Evolutionary conservation across 2,329 filamentous ascomycete species (phyloP).

Genomic region (Sclerotinia minor): DNA sequence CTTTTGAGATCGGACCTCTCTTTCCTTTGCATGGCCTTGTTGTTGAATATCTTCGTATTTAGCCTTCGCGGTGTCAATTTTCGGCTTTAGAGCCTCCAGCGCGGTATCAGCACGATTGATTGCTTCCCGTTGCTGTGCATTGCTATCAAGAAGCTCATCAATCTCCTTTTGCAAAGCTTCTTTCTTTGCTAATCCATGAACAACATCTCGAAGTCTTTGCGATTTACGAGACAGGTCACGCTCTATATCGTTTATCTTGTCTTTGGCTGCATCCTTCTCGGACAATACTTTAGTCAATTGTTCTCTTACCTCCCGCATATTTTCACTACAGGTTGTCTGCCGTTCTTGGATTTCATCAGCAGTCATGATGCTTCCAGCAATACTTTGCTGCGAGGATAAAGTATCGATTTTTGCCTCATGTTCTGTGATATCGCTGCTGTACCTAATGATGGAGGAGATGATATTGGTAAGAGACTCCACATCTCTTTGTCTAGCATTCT

Average conservation of each 20-base stretch:
- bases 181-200: conserved; percentile 80
- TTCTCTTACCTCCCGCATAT: conserved; percentile 63
- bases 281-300: conserved; percentile 63
- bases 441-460: conserved; percentile 72
- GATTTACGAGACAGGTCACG: conserved; percentile 73
- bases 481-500: conserved; percentile 66
- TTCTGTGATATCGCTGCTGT: conserved; percentile 68
- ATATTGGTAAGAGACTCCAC: conserved; percentile 75
- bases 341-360: conserved; percentile 83
- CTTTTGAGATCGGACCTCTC: conserved; percentile 68
- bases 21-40: conserved; percentile 70
- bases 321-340: conserved; percentile 65
- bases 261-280: conserved; percentile 71
- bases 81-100: conserved; percentile 70
- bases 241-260: conserved; percentile 69
- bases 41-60: conserved; percentile 75
- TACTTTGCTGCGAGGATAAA: conserved; percentile 73
- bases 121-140: conserved; percentile 64
- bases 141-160: conserved; percentile 69
- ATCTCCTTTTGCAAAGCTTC: conserved; percentile 68
- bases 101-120: conserved; percentile 72
- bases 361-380: conserved; percentile 63
- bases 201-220: conserved; percentile 68
- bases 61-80: conserved; percentile 72
- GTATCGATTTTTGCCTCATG: conserved; percentile 73